Evolutionary conservation across 768 basidiomycete genomes (phyloP).

Genomic region (Termitomyces eurrhizus): DNA sequence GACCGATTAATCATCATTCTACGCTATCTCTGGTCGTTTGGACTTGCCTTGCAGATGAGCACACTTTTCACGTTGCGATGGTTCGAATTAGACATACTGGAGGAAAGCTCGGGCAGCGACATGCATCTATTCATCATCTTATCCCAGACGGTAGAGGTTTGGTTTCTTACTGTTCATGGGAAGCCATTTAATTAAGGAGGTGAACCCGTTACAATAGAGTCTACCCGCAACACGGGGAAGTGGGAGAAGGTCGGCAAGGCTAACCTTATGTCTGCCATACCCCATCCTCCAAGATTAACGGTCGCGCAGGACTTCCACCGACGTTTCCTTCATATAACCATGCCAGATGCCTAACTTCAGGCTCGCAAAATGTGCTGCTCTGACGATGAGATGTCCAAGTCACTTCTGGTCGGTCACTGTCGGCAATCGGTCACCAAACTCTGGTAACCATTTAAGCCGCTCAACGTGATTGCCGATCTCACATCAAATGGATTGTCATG

Average conservation of each 20-base stretch:
- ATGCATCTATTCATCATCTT: background rate
- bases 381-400: background rate
- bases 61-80: background rate
- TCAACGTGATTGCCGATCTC: slow-evolving; percentile 6
- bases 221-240: background rate
- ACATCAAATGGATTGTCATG: slow-evolving; percentile 15
- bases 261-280: background rate
- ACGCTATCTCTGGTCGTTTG: background rate
- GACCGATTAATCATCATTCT: background rate
- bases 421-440: background rate
- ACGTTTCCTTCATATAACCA: background rate
- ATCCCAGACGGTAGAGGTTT: background rate
- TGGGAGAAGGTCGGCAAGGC: background rate
- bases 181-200: too few relatives aligned
- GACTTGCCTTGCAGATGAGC: too few relatives aligned
- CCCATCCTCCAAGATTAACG: background rate
- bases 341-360: background rate
- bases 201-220: too few relatives aligned
- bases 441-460: background rate
- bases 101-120: background rate
- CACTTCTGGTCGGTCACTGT: background rate
- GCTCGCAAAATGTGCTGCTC: background rate
- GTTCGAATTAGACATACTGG: background rate
- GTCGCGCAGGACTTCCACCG: background rate
- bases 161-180: background rate